Evolutionary conservation across 441 rosid genomes (phyloP), one percentile per base, ranked within the genome.

Genomic region (Gossypium davidsonii): DNA sequence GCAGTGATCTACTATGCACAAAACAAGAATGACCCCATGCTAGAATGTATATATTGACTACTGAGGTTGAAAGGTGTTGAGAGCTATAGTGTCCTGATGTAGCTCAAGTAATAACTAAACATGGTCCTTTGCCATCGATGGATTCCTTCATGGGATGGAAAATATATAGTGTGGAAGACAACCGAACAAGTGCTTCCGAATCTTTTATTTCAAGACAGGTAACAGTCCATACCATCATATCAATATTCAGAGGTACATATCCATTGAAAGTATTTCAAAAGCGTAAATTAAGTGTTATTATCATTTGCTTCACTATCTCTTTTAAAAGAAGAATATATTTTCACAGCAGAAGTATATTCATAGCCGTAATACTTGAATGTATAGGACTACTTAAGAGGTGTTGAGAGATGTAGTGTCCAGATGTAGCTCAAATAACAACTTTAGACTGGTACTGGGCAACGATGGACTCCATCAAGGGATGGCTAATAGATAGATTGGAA

Each of bases 371-470:
- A 4, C 52, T 42, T 20, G 17, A 39, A 39, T 39, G 28, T 10
- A 37, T 18, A 18, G 11, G 52, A 63, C 28, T 1, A 18, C 15
- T 20, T 3, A 63, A 15, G 48, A 53, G 31, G 52, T 20, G 26
- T 64, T 11, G 17, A 26, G 1, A 60, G 4, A 78, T 86, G 82
- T 86, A 70, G 85, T 1, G 81, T 83, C 83, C 91, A 89, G 90
- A 87, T 89, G 90, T 86, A 89, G 90, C 90, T 71, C 84, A 76
- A 56, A 79, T 46, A 88, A 82, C 70, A 84, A 82, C 76, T n/a
- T 63, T 63, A 77, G 21, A 2, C 5, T 77, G 76, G 6, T 76
- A 84, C 70, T 72, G 85, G 82, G 89, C 87, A 80, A 86, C 89
- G 85, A 85, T 83, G 83, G 12, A 89, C 86, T 75, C 90, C 84